Evolutionary conservation across 371 early-diverging fungal species (phyloP).

Genomic region (Mucor ambiguus): DNA sequence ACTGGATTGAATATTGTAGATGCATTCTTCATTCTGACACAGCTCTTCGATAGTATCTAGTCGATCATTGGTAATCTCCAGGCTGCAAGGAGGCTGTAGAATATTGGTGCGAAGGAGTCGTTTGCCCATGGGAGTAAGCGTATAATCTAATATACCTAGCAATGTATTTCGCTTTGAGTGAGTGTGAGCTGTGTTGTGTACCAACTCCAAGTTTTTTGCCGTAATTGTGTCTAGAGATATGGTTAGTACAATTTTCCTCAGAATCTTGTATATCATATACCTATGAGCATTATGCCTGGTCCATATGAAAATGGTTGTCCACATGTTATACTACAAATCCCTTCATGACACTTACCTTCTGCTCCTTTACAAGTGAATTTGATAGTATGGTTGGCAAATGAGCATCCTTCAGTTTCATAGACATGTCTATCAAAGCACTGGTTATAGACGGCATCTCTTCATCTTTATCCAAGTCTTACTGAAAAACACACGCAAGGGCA

Average conservation of each 20-base stretch:
- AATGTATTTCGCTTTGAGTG: constrained; percentile 45
- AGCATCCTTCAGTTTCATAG: constrained; percentile 48
- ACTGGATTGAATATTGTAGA: constrained; percentile 44
- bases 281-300: constrained; percentile 62
- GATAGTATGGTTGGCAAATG: constrained; percentile 60
- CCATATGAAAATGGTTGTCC: not conserved
- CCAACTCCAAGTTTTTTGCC: constrained; percentile 69
- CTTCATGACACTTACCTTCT: constrained; percentile 38
- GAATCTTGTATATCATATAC: constrained; percentile 23
- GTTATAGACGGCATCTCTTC: not conserved
- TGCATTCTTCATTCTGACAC: constrained; percentile 27
- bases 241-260: not conserved
- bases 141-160: constrained; percentile 59
- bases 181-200: constrained; percentile 44
- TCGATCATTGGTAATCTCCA: constrained; percentile 38
- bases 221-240: constrained; percentile 50
- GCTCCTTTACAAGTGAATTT: constrained; percentile 65
- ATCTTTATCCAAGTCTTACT: constrained; percentile 28
- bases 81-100: constrained; percentile 64
- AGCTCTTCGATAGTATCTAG: constrained; percentile 60
- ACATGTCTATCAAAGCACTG: constrained; percentile 45
- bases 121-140: constrained; percentile 73
- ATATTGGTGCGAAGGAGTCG: constrained; percentile 75
- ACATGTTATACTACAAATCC: not conserved
- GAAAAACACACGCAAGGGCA: constrained; percentile 54